Base-by-base conservation (phyloP, 805 yeast species). In the Komagataella mondaviorum region DNA sequence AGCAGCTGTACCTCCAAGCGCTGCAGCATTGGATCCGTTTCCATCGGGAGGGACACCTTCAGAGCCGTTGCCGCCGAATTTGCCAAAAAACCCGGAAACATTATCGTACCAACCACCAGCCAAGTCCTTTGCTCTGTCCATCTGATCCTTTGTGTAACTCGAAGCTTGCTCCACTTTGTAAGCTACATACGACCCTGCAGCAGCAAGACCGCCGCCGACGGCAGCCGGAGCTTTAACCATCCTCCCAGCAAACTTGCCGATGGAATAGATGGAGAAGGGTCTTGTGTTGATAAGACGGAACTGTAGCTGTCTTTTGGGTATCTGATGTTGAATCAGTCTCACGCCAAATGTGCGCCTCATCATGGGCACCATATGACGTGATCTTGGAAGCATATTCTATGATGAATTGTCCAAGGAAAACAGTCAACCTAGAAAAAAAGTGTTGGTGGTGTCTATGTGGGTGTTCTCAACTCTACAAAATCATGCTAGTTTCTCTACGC, bases 91-190 rank as follows among this genome's bases (percentile, higher is more conserved):
- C 47, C 74, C 75, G 7, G 71, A 68, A 1, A 79, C 62, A 48
- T 64, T 68, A 55, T 80, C 85, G 49, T 75, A 66, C 23, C 76
- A 63, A 23, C 75, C 77, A 44, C 76, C 77, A 0, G 87, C 78
- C 47, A 80, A 64, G 51, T 84, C 96, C 51, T 78, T 78, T 23
- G 83, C 70, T 53, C 79, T 71, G 6, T 73, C 71, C 46, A 91
- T 58, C 60, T 80, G 79, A 54, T 85, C 95, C 51, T 73, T 73
- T 0, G 96, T 79, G 58, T 77, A 87, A 44, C 64, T 71, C 0
- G 87, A 74, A 1, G 95, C 95, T 65, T 91, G 95, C 51, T 89
- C 95, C 7, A 90, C 85, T 64, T 93, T 91, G 65, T 90, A 90
- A 17, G 90, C 88, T 49, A 91, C 82, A 62, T 89, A 93, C 2